Evolutionary conservation across 805 yeast genomes (phyloP).

Genomic region (Teunomyces lycoperdinae): DNA sequence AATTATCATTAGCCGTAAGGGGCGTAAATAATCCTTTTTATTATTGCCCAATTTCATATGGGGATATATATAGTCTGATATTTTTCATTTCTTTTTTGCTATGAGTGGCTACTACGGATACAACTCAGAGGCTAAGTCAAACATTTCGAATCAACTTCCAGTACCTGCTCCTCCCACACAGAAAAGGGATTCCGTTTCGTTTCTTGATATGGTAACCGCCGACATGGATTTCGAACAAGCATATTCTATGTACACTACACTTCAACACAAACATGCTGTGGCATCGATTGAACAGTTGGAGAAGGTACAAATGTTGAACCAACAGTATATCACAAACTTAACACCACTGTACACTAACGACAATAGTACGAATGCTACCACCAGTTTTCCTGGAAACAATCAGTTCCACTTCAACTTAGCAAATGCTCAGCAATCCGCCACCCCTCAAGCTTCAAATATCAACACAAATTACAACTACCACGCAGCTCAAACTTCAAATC

Average conservation of each 20-base stretch:
- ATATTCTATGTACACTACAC: constrained; percentile 35
- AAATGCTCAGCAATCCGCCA: background rate
- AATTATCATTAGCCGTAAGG: constrained; percentile 1
- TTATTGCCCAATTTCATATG: constrained; percentile 3
- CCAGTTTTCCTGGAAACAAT: constrained; percentile 5
- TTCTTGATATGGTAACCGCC: constrained; percentile 31
- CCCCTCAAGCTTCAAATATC: background rate
- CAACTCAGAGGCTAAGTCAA: background rate
- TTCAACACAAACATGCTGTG: constrained; percentile 36
- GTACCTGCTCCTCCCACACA: background rate
- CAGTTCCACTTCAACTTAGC: constrained; percentile 5
- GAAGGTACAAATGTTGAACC: constrained; percentile 33
- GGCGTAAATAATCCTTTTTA: constrained; percentile 2
- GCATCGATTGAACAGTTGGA: constrained; percentile 36
- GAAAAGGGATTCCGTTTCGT: background rate
- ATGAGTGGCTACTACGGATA: constrained; percentile 2
- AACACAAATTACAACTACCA: constrained; percentile 5
- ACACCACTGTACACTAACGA: background rate
- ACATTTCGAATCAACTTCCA: background rate
- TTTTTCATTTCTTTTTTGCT: background rate
- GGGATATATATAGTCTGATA: constrained; percentile 1
- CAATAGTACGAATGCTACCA: background rate
- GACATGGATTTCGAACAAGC: constrained; percentile 49
- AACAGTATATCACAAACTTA: constrained; percentile 13
- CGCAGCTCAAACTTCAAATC: constrained; percentile 3